Percentiles rank a stretch among this genome's conserved stretches.
Evolutionary conservation across 768 basidiomycete genomes (phyloP).

Genomic region (Psilocybe cyanescens): DNA sequence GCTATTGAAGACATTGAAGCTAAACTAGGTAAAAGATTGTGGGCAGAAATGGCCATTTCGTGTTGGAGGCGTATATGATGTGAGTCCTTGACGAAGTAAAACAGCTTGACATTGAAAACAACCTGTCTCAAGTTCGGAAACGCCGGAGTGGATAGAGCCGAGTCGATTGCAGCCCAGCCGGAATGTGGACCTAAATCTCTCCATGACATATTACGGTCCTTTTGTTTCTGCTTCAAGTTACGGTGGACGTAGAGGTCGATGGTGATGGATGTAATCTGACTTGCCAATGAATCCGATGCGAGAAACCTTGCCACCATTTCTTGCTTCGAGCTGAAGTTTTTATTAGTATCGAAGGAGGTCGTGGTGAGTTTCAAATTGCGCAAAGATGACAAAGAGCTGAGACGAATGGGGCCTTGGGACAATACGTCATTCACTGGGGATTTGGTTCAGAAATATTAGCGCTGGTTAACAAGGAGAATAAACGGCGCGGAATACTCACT

Average conservation of each 20-base stretch:
- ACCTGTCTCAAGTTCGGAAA: not conserved
- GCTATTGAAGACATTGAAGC: not conserved
- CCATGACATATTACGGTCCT: not conserved
- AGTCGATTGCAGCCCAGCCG: constrained; percentile 5
- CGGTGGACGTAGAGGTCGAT: constrained; percentile 5
- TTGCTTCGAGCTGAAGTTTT: not conserved
- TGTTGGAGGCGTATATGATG: not conserved
- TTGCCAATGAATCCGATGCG: not conserved
- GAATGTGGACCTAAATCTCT: not conserved
- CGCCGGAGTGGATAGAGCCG: not conserved
- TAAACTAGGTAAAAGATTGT: not conserved
- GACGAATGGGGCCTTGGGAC: not conserved
- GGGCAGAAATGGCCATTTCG: not conserved
- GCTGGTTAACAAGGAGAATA: too few relatives aligned
- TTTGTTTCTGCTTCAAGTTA: not conserved
- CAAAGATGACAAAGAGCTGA: not conserved
- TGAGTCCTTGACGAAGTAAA: not conserved
- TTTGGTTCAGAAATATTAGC: not conserved
- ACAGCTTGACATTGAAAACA: constrained; percentile 3
- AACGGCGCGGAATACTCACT: not conserved
- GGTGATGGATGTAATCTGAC: not conserved
- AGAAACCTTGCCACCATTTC: not conserved
- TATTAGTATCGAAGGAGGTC: not conserved
- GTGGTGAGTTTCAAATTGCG: not conserved
- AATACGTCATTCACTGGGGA: not conserved